Evolutionary conservation across 73 alveolate genomes (phyloP), one percentile per base, ranked within the genome.

Genomic region (Paramecium sexaurelia): DNA sequence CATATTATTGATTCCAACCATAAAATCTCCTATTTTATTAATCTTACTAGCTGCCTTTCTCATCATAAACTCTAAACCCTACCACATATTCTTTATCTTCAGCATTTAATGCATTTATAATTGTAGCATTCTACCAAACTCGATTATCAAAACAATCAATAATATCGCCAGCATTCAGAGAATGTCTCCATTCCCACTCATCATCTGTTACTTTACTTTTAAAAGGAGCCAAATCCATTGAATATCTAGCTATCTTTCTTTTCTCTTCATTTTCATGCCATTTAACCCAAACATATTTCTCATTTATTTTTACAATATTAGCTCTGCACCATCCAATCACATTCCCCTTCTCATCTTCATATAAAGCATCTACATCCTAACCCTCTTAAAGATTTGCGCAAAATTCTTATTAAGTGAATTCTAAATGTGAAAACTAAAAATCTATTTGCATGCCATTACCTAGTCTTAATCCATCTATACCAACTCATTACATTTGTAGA

Each of bases 1-100:
- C 99, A 43, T 86, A 97, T 82, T 91, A 92, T 17, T 85, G 71
- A 10, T 93, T 56, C 99, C 99, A 97, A 9, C 99, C 99, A 51
- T 92, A 91, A 86, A 67, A 97, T 51, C 85, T 89, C 40, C 95
- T 93, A 7, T 82, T 95, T 41, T 87, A 91, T 5, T 91, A 94
- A 55, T 97, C 98, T 8, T 61, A 75, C 83, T 95, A 93, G 5
- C 45, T 75, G 43, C 98, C 99, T 1, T 93, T 95, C 1, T 87
- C 93, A 27, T 84, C 93, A 83, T 91, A 96, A 1, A 95, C 87
- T 85, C 98, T 91, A 94, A 94, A 97, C 26, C 97, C 99, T 19
- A 96, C 92, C n/a, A 32, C 27, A 68, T 78, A 51, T 56, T 55
- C 68, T 3, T 39, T 33, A 0, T 67, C 71, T 37, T 22, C 57